A percentile compares a stretch with the other conserved stretches of the same genome.
Conservation (phyloP, 495 filamentous ascomycete species). For the Talaromyces proteolyticus region DNA sequence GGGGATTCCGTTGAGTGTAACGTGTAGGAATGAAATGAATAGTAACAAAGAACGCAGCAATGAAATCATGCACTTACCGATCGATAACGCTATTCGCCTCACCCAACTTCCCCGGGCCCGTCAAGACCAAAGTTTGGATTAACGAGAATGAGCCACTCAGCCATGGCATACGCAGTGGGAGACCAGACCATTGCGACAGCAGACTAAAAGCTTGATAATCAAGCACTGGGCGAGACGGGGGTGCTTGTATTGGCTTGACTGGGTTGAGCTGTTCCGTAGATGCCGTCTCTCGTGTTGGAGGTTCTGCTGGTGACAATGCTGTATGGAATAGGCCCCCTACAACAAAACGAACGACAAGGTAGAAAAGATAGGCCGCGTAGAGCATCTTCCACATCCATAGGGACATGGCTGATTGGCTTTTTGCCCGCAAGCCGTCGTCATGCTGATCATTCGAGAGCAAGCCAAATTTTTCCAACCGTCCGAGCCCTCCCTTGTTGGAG, state of each 20-base stretch:
- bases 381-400: conserved; percentile 62
- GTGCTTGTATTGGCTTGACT: conserved; percentile 5
- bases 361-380: conserved; percentile 61
- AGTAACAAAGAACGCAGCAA: background rate
- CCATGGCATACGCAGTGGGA: conserved; percentile 83
- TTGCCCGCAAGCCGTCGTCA: background rate
- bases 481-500: conserved; percentile 7
- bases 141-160: conserved; percentile 64
- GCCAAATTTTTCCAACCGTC: conserved; percentile 41
- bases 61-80: conserved; percentile 61
- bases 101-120: conserved; percentile 68
- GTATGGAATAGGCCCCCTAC: conserved; percentile 43
- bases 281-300: conserved; percentile 5
- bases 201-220: conserved; percentile 69
- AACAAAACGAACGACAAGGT: conserved; percentile 58
- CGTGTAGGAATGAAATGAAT: background rate
- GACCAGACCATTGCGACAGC: conserved; percentile 59
- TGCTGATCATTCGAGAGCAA: conserved; percentile 32
- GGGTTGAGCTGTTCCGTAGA: conserved; percentile 3
- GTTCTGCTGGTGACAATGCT: conserved; percentile 23
- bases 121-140: conserved; percentile 62
- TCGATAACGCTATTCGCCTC: conserved; percentile 72
- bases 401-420: conserved; percentile 20
- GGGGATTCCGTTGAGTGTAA: background rate
- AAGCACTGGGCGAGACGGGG: conserved; percentile 57